A percentile compares a stretch with the other conserved stretches of the same genome.
Conservation (phyloP, 2,329 filamentous ascomycete species). For the Escovopsis sp. region DNA sequence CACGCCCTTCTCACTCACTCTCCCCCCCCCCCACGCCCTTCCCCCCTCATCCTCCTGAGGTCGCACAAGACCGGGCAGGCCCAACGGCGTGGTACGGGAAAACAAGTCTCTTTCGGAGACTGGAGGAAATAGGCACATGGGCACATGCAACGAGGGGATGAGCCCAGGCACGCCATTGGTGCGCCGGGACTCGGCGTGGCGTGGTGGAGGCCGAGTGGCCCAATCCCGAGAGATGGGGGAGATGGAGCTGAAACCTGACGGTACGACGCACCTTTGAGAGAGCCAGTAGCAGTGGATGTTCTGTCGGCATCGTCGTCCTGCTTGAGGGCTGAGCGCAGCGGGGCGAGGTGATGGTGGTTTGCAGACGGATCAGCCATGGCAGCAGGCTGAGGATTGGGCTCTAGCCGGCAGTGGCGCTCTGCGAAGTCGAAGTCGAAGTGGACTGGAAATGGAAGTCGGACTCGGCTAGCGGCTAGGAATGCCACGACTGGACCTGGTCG, state of each 20-base stretch:
- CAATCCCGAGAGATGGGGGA: neutral
- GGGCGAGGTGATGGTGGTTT: constrained; percentile 9
- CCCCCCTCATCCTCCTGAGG: too few species aligned
- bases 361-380: constrained; percentile 14
- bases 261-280: constrained; percentile 27
- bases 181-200: neutral
- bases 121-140: neutral
- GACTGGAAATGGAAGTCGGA: too few species aligned
- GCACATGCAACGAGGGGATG: neutral
- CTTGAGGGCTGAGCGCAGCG: constrained; percentile 28
- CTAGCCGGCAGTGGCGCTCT: too few species aligned
- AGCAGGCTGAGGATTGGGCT: neutral
- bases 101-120: too few species aligned
- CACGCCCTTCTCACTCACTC: too few species aligned
- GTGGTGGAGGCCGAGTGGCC: neutral
- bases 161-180: neutral
- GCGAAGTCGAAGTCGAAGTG: too few species aligned
- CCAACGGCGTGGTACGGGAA: too few species aligned
- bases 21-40: too few species aligned
- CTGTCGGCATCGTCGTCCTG: constrained; percentile 25
- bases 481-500: too few species aligned
- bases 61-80: too few species aligned
- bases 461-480: too few species aligned
- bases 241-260: neutral
- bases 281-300: constrained; percentile 20